Evolutionary conservation across 306 rosid species (phyloP).

Genomic region (Medicago lupulina): DNA sequence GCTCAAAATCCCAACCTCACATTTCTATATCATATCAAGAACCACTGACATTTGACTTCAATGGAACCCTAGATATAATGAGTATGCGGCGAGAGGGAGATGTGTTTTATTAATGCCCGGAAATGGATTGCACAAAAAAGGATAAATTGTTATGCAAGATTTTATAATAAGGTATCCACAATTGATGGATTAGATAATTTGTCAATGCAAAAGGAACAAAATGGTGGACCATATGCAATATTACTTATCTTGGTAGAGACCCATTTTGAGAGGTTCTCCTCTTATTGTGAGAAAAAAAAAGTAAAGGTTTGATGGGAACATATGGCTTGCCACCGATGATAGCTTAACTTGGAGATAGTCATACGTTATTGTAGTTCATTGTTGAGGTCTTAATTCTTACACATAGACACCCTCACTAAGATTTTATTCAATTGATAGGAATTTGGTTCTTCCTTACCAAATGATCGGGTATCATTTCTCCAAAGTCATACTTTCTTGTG

Average conservation of each 20-base stretch:
- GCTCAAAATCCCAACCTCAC: conserved; percentile 38
- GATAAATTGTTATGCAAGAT: conserved; percentile 22
- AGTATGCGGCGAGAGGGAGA: conserved; percentile 56
- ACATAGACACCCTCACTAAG: conserved; percentile 21
- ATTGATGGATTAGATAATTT: conserved; percentile 55
- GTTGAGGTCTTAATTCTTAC: conserved; percentile 51
- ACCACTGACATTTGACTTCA: conserved; percentile 48
- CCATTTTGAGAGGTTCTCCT: conserved; percentile 51
- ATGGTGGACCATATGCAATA: conserved; percentile 46
- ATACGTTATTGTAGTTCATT: conserved; percentile 29
- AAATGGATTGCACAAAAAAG: conserved; percentile 38
- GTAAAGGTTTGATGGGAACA: conserved; percentile 33
- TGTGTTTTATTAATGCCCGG: conserved; percentile 34
- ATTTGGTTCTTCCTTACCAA: conserved; percentile 46
- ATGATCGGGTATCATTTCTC: conserved; percentile 9
- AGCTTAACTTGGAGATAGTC: conserved; percentile 15
- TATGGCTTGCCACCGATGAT: conserved; percentile 48
- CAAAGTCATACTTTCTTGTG: neutral
- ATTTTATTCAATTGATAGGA: conserved; percentile 36
- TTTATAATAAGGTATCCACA: conserved; percentile 52
- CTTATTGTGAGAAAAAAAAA: neutral
- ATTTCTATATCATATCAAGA: conserved; percentile 19
- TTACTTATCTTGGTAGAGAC: conserved; percentile 43
- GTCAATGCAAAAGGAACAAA: conserved; percentile 49
- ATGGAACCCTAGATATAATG: neutral